These are phyloP conservation scores for Ehretia macrophylla DNA, from an alignment of 257 asterid species.

Conservation along the genomic window DNA sequence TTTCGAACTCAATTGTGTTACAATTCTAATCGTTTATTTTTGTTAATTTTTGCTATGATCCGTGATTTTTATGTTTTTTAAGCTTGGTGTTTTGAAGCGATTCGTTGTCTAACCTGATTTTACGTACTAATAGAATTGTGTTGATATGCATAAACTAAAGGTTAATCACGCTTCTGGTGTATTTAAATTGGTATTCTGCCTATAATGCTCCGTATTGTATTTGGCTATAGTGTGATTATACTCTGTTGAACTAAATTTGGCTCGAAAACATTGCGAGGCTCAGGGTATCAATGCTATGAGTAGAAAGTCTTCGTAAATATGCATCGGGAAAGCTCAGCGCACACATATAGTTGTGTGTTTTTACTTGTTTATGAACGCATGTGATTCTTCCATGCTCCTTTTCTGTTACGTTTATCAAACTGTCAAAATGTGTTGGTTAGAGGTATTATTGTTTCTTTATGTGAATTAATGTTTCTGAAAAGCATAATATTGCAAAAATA, in stretches of 20 bases:
- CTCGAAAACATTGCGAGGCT: neutral
- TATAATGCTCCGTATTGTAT: neutral
- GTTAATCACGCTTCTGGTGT: neutral
- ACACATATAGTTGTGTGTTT: too few relatives aligned
- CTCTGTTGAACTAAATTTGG: neutral
- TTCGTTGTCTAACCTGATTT: too few relatives aligned
- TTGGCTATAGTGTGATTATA: neutral
- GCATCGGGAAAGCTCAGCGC: too few relatives aligned
- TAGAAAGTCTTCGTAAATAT: too few relatives aligned
- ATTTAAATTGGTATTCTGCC: neutral
- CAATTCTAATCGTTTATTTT: neutral
- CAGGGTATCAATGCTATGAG: too few relatives aligned
- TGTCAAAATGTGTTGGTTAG: neutral
- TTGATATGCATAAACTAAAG: neutral
- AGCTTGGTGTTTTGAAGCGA: neutral
- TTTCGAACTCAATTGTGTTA: neutral
- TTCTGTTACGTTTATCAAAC: too few relatives aligned
- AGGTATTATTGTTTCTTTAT: neutral
- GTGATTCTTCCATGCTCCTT: too few relatives aligned
- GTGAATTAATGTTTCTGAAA: too few relatives aligned
- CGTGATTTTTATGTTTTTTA: too few relatives aligned
- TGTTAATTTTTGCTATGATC: neutral
- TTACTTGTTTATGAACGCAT: too few relatives aligned
- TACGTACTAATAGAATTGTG: neutral
- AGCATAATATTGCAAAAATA: too few relatives aligned